A percentile compares a stretch with the other conserved stretches of the same genome.
phyloP scores from a whole-genome alignment of 148 eudicot genomes.

The Silene conica region DNA sequence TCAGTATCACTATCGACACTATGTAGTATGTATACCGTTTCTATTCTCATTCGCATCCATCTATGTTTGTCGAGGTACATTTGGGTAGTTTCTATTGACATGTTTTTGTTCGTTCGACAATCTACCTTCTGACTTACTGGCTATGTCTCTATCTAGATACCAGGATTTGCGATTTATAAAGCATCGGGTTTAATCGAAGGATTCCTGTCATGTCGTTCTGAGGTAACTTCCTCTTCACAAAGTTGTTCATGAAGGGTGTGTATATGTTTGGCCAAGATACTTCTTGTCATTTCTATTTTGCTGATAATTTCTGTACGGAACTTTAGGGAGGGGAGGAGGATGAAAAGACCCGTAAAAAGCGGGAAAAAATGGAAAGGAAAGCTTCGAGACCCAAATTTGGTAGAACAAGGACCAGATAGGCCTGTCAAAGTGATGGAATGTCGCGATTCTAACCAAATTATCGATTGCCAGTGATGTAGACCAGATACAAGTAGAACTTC shows the following conservation, averaged over 20 bases:
- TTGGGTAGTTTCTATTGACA: not conserved
- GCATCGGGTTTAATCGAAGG: slow-evolving; percentile 61
- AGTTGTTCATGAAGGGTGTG: not conserved
- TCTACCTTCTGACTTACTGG: not conserved
- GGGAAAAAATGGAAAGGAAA: slow-evolving; percentile 65
- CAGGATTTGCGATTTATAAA: slow-evolving; percentile 69
- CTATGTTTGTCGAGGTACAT: not conserved
- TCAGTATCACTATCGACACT: no score
- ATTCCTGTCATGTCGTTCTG: slow-evolving; percentile 56
- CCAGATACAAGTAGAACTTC: slow-evolving; percentile 3
- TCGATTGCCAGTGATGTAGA: slow-evolving; percentile 5
- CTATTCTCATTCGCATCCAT: not conserved
- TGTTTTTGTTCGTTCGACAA: not conserved
- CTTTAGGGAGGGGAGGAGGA: slow-evolving; percentile 55
- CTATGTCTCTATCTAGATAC: slow-evolving; percentile 53
- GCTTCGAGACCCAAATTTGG: slow-evolving; percentile 54
- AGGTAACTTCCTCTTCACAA: slow-evolving; percentile 39
- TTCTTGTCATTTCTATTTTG: not conserved
- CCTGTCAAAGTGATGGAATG: not conserved
- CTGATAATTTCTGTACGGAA: slow-evolving; percentile 4
- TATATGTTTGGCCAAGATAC: not conserved
- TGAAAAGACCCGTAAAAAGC: slow-evolving; percentile 65
- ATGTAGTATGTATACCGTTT: not conserved
- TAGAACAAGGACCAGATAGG: slow-evolving; percentile 50
- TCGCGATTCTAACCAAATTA: not conserved